Base-by-base conservation (phyloP, 352 stramenopile species). In the Pythium utonaiense region DNA sequence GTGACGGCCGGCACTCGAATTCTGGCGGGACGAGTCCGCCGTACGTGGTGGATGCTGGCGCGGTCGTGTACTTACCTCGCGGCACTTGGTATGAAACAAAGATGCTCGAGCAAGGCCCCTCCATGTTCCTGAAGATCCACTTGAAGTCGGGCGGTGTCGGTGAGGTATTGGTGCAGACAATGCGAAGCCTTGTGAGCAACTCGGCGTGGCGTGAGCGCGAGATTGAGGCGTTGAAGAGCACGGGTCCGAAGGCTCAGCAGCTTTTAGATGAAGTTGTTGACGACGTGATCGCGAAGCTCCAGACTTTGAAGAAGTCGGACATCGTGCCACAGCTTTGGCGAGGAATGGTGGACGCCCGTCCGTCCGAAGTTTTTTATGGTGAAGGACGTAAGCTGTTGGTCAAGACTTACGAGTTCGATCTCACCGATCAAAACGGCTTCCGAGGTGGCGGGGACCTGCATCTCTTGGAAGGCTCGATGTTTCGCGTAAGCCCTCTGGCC, bases 401-500 rank as follows among this genome's bases (percentile, higher is more conserved):
- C 17, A 52, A 54, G 17, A 3, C 33, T 1, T 55, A 36, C n/a
- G 49, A 56, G 25, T 62, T 56, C 41, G 53, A 71, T 48, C 41
- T 71, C 7, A 57, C 52, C 1, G 30, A 59, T 7, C 34, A 38
- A 8, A 24, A 41, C 12, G 21, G 53, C 21, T 66, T 64, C n/a
- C 8, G 47, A 48, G 56, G 45, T 16, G 57, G 57, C 1, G 36
- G 6, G 1, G 0, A 51, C 1, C 48, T 76, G 5, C 73, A 69
- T 17, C 40, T 89, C 5, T 71, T 71, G 10, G 71, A 71, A 57
- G 57, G 60, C 14, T 62, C 64, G 9, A 58, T 24, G 7, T 86
- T 87, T 31, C 78, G 72, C 3, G 70, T 86, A 9, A 91, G 79
- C 21, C 75, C 75, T 0, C 34, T 86, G 9, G 68, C 77, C 0